Conservation (phyloP, 2,329 filamentous ascomycete species). For the Pyricularia pennisetigena region DNA sequence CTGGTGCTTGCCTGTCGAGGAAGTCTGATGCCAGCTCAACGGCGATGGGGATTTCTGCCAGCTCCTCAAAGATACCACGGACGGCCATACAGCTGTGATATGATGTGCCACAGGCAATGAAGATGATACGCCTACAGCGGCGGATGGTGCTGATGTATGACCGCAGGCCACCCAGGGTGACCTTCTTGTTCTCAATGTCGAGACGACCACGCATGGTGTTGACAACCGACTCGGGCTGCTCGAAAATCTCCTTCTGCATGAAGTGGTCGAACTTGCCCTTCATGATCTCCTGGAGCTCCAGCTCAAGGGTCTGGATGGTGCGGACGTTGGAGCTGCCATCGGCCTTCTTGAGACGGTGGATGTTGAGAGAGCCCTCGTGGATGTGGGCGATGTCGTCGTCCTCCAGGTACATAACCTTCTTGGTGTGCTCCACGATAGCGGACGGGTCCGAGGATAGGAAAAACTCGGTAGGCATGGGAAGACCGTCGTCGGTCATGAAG, state of each 20-base stretch:
- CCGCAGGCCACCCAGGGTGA: conserved; percentile 89
- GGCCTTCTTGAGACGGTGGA: conserved; percentile 94
- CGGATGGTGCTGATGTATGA: conserved; percentile 96
- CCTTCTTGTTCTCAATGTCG: conserved; percentile 84
- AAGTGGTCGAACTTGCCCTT: conserved; percentile 99
- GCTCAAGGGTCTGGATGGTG: conserved; percentile 95
- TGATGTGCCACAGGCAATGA: conserved; percentile 96
- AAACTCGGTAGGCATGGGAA: conserved; percentile 97
- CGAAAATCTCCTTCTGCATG: conserved; percentile 99
- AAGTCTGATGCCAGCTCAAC: conserved; percentile 98
- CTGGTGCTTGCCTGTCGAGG: conserved; percentile 88
- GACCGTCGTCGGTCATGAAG: conserved; percentile 97
- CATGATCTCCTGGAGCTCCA: conserved; percentile 99
- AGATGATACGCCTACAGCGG: conserved; percentile 93
- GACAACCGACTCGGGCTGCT: conserved; percentile 97
- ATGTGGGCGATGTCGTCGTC: conserved; percentile 99
- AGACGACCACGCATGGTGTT: conserved; percentile 99
- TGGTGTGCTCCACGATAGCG: conserved; percentile 98
- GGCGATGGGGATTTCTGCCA: conserved; percentile 94
- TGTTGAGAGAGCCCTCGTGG: conserved; percentile 97
- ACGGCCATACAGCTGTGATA: conserved; percentile 99
- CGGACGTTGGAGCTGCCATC: conserved; percentile 95
- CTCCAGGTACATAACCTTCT: conserved; percentile 99
- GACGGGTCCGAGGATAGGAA: conserved; percentile 98
- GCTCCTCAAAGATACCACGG: conserved; percentile 92